Conservation (phyloP, 164 flowering plant genomes). For the Dillenia suffruticosa region DNA sequence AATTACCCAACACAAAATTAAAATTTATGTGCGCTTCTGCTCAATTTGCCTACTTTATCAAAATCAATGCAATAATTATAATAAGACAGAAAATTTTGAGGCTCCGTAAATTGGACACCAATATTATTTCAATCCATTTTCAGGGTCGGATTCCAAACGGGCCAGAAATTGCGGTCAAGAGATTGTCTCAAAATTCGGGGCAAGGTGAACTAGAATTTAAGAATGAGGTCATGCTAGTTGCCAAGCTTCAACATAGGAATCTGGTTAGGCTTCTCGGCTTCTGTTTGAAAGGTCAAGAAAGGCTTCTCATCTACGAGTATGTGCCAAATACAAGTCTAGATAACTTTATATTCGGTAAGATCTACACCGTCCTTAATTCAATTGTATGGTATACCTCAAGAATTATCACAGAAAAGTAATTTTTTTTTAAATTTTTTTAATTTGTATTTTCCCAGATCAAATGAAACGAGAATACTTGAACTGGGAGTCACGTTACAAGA, state of each 20-base stretch:
- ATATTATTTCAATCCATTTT: neutral
- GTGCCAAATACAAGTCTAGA: slow-evolving; percentile 21
- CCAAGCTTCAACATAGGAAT: slow-evolving; percentile 14
- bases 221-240: slow-evolving; percentile 8
- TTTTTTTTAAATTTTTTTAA: neutral
- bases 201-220: slow-evolving; percentile 10
- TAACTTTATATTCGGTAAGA: slow-evolving; percentile 9
- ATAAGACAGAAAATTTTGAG: too few species aligned
- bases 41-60: too few species aligned
- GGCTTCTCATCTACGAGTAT: slow-evolving; percentile 14
- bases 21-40: too few species aligned
- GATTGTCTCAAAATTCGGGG: slow-evolving; percentile 8
- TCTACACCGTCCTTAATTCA: neutral
- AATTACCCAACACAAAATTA: too few species aligned
- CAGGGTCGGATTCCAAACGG: slow-evolving; percentile 30
- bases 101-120: neutral
- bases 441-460: slow-evolving; percentile 1
- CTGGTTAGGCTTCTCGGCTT: slow-evolving; percentile 14
- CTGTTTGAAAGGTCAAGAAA: slow-evolving; percentile 11
- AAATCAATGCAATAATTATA: too few species aligned
- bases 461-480: slow-evolving; percentile 9
- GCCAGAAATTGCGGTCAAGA: slow-evolving; percentile 11
- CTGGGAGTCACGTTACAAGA: slow-evolving; percentile 30
- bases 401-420: neutral
- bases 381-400: neutral